Base-by-base conservation (phyloP, 2,329 filamentous ascomycete genomes). In the Nothopassalora personata region DNA sequence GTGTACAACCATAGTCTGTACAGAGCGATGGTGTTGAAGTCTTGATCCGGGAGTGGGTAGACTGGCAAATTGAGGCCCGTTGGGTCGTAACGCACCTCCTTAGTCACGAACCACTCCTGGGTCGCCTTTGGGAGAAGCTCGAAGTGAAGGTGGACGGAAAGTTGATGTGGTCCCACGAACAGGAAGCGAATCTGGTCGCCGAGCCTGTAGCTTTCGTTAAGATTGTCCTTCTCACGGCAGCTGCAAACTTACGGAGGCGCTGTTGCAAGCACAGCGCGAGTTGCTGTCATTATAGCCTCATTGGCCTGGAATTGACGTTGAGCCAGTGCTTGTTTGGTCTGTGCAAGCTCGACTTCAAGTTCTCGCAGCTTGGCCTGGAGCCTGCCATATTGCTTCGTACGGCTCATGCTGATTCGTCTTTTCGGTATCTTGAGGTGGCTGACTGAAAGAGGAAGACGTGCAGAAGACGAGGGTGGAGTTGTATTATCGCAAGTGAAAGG, bases 1-100 rank as follows among this genome's bases (percentile, higher is more conserved):
- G 60, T 63, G 56, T 71, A 70, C 1, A 71, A 59, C 55, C 61
- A 70, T 7, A 61, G 43, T 5, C 63, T 51, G 51, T 68, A 70
- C 8, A 69, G 31, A 7, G 53, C 43, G 47, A 70, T 63, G 1
- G 61, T 62, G 9, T 62, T 60, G 0, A 56, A 19, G 23, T 59
- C 50, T 19, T 61, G 50, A 7, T 59, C 53, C 1, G 60, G 56
- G 2, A 67, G 48, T 4, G 59, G 48, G 30, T 58, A 60, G 34
- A 61, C 39, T 46, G 54, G 18, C 28, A 15, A 30, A 36, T 36
- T n/a, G 46, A 54, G 50, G 23, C 46, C 58, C 9, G 34, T 23
- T 3, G n/a, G 27, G 30, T 34, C 27, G 9, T 30, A 51, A 4
- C n/a, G 27, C 3, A 51, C 10, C 19, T 51, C 49, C 5, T 31